Conservation (phyloP, 306 rosid species). For the Trichosanthes cucumerina region DNA sequence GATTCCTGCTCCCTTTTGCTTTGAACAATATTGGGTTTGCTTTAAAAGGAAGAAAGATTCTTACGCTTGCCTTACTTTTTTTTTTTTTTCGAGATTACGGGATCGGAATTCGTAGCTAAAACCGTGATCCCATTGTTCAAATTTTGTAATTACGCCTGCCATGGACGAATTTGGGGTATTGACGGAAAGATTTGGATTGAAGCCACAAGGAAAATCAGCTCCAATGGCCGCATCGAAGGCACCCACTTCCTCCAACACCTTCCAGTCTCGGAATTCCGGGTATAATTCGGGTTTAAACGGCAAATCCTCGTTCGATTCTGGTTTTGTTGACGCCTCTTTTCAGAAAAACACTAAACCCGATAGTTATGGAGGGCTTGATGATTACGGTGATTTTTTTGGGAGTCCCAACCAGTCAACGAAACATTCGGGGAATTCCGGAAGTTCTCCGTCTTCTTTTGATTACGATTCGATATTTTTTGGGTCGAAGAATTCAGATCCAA, state of each 20-base stretch:
- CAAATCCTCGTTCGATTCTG: constrained; percentile 27
- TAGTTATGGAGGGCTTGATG: constrained; percentile 24
- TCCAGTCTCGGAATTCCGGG: constrained; percentile 23
- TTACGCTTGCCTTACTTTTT: background rate
- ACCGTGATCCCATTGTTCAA: background rate
- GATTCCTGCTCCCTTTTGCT: background rate
- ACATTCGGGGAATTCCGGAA: constrained; percentile 14
- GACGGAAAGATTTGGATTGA: constrained; percentile 67
- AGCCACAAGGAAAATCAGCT: constrained; percentile 77
- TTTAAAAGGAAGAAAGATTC: background rate
- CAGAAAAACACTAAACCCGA: constrained; percentile 15
- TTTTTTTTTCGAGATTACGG: background rate
- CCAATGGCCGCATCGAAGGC: constrained; percentile 72
- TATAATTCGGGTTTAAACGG: constrained; percentile 20
- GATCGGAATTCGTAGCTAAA: constrained; percentile 1
- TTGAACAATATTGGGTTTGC: background rate
- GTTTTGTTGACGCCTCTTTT: constrained; percentile 23
- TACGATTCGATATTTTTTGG: constrained; percentile 48
- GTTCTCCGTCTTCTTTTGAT: constrained; percentile 24
- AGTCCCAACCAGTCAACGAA: constrained; percentile 18
- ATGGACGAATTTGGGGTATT: constrained; percentile 94
- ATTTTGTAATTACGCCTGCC: background rate
- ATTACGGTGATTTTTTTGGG: constrained; percentile 35
- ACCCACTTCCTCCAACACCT: constrained; percentile 9
- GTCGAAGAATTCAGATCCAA: constrained; percentile 26